A percentile compares a stretch with the other conserved stretches of the same genome.
These are phyloP conservation scores for Cafeteria roenbergensis DNA, from an alignment of 108 stramenopile species.

Conservation along the genomic window DNA sequence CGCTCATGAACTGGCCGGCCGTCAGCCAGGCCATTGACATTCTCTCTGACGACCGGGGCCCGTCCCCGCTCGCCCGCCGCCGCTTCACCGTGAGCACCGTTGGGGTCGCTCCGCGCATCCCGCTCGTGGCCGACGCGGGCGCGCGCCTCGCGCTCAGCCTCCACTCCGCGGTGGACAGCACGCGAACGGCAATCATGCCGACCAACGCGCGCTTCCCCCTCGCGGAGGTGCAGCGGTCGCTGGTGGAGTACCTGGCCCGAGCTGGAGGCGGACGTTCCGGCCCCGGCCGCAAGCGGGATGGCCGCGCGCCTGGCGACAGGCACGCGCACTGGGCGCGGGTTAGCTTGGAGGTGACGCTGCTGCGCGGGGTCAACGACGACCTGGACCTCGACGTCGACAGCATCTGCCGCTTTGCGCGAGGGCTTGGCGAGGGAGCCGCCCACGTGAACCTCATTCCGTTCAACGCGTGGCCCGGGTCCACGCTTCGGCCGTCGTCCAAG, in stretches of 20 bases:
- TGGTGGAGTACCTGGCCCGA: conserved; percentile 51
- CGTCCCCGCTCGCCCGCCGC: conserved; percentile 49
- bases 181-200: conserved; percentile 79
- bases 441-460: conserved; percentile 43
- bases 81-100: conserved; percentile 91
- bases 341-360: conserved; percentile 41
- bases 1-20: conserved; percentile 73
- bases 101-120: conserved; percentile 78
- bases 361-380: conserved; percentile 45
- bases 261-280: too few species aligned
- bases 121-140: conserved; percentile 69
- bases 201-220: conserved; percentile 72
- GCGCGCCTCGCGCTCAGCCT: conserved; percentile 79
- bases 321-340: too few species aligned
- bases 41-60: too few species aligned
- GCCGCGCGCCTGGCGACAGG: too few species aligned
- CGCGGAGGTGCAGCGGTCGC: conserved; percentile 71
- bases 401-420: too few species aligned
- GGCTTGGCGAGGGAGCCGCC: conserved; percentile 8
- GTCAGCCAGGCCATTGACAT: conserved; percentile 52
- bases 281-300: too few species aligned
- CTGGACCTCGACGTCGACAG: conserved; percentile 3
- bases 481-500: background rate
- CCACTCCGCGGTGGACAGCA: conserved; percentile 84
- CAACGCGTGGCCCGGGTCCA: background rate